These are phyloP conservation scores for Dactylellina parvicollis DNA, from an alignment of 2,329 filamentous ascomycete species.

Conservation along the genomic window DNA sequence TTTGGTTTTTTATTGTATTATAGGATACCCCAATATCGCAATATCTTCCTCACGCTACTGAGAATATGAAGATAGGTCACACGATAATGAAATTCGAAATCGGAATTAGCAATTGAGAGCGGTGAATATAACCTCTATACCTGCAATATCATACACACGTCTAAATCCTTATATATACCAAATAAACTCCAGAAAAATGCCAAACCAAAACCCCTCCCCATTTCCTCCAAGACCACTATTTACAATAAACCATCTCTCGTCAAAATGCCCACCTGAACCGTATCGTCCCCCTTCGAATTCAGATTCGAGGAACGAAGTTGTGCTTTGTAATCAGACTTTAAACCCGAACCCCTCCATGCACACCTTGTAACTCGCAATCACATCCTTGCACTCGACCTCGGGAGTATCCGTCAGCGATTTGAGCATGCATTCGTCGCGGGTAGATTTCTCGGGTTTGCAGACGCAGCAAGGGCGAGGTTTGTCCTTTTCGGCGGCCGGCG, in stretches of 20 bases:
- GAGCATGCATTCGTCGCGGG: constrained; percentile 97
- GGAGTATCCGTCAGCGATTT: constrained; percentile 87
- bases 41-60: neutral
- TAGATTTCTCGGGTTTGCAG: constrained; percentile 91
- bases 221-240: constrained; percentile 4
- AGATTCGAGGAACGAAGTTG: too few relatives aligned
- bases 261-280: neutral
- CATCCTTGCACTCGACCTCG: constrained; percentile 80
- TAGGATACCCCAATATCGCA: constrained; percentile 24
- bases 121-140: constrained; percentile 1
- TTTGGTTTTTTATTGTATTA: neutral
- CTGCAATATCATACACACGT: constrained; percentile 20
- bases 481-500: constrained; percentile 21
- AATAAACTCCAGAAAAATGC: constrained; percentile 1
- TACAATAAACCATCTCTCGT: constrained; percentile 6
- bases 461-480: constrained; percentile 86
- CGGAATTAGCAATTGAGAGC: constrained; percentile 5
- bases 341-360: constrained; percentile 96
- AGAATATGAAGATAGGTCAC: neutral
- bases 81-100: neutral
- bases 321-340: too few relatives aligned
- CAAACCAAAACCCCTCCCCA: neutral
- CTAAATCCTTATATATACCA: neutral
- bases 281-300: too few relatives aligned
- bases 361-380: constrained; percentile 83